Percentiles rank a stretch among this genome's conserved stretches.
phyloP scores from a whole-genome alignment of 441 rosid species.

The Populus hybrid region DNA sequence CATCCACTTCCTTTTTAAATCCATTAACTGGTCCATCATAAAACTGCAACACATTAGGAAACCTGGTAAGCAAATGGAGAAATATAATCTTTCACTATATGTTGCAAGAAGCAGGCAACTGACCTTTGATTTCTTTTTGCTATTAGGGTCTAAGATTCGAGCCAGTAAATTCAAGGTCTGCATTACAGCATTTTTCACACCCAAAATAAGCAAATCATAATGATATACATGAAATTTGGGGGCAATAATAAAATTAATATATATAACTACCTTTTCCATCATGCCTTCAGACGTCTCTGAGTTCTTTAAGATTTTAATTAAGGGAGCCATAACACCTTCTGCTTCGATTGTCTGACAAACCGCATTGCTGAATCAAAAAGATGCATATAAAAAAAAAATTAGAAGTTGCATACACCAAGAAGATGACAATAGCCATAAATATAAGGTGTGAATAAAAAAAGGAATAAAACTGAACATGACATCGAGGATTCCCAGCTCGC shows the following conservation, averaged over 20 bases:
- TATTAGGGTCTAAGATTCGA: constrained; percentile 64
- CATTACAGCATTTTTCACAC: constrained; percentile 25
- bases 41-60: constrained; percentile 44
- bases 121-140: constrained; percentile 75
- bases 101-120: constrained; percentile 22
- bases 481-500: neutral
- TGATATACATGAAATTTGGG: neutral
- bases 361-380: constrained; percentile 47
- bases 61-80: constrained; percentile 21
- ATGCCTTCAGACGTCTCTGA: constrained; percentile 36
- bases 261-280: constrained; percentile 55
- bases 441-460: neutral
- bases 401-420: neutral
- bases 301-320: constrained; percentile 52
- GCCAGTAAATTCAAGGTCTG: constrained; percentile 69
- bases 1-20: constrained; percentile 26
- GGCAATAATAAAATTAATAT: constrained; percentile 9
- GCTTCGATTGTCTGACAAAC: constrained; percentile 67
- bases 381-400: neutral
- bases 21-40: constrained; percentile 55
- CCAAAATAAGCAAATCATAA: constrained; percentile 13
- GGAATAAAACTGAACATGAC: neutral
- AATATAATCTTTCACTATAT: constrained; percentile 1
- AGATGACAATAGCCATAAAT: neutral
- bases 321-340: constrained; percentile 52